Conservation (phyloP, 2,329 filamentous ascomycete species). For the Scytalidium lignicola region DNA sequence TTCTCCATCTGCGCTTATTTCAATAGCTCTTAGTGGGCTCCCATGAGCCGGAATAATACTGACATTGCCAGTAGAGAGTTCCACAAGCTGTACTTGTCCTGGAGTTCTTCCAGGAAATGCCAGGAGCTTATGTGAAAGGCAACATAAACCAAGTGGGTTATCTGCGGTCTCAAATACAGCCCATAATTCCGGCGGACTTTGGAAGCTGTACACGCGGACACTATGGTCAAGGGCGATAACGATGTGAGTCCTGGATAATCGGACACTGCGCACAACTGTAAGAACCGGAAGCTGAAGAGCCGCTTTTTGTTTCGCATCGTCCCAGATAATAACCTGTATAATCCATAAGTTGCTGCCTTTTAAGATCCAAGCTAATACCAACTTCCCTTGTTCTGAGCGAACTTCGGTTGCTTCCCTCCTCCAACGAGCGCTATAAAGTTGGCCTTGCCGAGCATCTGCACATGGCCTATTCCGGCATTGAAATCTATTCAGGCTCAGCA, state of each 20-base stretch:
- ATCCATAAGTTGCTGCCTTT: conserved; percentile 8
- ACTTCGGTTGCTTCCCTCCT: conserved; percentile 79
- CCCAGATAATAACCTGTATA: conserved; percentile 76
- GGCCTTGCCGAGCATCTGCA: conserved; percentile 77
- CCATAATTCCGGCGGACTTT: conserved; percentile 63
- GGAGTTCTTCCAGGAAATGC: conserved; percentile 83
- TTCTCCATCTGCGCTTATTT: conserved; percentile 73
- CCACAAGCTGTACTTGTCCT: conserved; percentile 85
- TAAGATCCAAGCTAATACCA: not conserved
- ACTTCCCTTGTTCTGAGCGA: conserved; percentile 74
- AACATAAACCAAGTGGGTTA: conserved; percentile 77
- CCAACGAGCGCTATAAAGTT: conserved; percentile 88
- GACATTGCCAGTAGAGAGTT: conserved; percentile 72
- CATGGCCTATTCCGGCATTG: conserved; percentile 75
- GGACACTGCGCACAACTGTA: conserved; percentile 74
- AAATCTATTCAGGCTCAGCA: conserved; percentile 49
- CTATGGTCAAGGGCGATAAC: conserved; percentile 78
- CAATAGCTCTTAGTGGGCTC: conserved; percentile 70
- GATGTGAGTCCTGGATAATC: conserved; percentile 70
- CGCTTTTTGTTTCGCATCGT: conserved; percentile 72
- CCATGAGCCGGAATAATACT: conserved; percentile 92
- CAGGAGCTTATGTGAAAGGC: conserved; percentile 66
- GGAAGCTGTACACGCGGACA: conserved; percentile 75
- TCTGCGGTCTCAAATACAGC: conserved; percentile 80
- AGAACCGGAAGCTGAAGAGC: conserved; percentile 74